These are phyloP conservation scores for Metschnikowia similis DNA, from an alignment of 805 yeast species.

Conservation along the genomic window DNA sequence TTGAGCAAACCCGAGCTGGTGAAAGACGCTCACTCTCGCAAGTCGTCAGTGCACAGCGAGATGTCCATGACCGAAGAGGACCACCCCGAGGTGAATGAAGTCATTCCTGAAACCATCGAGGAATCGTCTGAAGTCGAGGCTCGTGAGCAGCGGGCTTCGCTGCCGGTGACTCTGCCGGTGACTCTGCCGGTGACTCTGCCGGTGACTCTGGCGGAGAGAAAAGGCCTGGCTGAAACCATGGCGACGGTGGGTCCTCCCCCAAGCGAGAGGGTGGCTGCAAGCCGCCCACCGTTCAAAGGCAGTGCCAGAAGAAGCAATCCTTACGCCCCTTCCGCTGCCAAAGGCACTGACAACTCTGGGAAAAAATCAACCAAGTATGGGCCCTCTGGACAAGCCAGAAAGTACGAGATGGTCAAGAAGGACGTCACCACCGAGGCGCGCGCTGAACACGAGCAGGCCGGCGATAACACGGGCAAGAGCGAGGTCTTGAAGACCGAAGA, in stretches of 20 bases:
- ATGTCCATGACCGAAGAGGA: neutral
- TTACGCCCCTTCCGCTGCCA: conserved; percentile 12
- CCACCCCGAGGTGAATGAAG: neutral
- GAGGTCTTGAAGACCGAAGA: neutral
- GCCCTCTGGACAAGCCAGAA: conserved; percentile 8
- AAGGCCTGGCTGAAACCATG: neutral
- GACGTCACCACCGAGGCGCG: neutral
- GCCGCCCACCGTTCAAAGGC: neutral
- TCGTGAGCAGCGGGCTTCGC: neutral
- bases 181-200: neutral
- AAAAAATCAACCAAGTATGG: conserved; percentile 10
- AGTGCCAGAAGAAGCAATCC: conserved; percentile 1
- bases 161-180: too few relatives aligned
- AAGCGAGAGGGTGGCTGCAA: neutral
- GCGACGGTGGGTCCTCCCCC: neutral
- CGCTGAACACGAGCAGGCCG: neutral
- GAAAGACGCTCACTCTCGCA: conserved; percentile 8
- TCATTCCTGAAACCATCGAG: conserved; percentile 1
- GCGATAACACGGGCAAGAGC: neutral
- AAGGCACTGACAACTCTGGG: conserved; percentile 2
- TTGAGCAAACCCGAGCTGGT: neutral
- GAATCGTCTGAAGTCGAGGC: neutral
- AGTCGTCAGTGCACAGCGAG: conserved; percentile 10
- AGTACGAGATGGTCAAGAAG: conserved; percentile 7
- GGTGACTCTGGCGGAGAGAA: neutral